Base-by-base conservation (phyloP, 2,329 filamentous ascomycete species). In the Neofusicoccum sp. region DNA sequence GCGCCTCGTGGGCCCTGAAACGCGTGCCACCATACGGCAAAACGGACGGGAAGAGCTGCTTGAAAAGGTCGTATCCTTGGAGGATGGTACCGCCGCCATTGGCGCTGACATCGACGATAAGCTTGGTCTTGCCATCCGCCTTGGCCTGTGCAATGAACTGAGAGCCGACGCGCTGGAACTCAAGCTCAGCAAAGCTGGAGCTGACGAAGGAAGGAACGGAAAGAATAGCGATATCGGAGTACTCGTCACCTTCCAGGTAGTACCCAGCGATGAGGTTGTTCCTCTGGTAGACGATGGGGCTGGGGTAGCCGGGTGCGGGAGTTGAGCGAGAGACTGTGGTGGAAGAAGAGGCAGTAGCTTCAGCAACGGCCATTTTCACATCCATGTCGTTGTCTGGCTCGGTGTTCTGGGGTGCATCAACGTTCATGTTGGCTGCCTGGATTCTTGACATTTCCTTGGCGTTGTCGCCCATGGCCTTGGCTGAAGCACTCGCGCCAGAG, bases 51-150 rank as follows among this genome's bases (percentile, higher is more conserved):
- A 84, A 82, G 0, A 86, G 75, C 69, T 80, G 72, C 58, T 83
- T 82, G 74, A 87, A 87, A 28, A 88, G 76, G 67, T 87, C 85
- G 64, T 85, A 86, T 14, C 83, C 85, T n/a, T 82, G 78, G 6
- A 85, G 69, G 45, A 87, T 82, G 12, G 78, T 79, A 26, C 86
- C 85, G 43, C 86, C 86, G 2, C 79, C 81, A 65, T 88, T 88
- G 48, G 78, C 78, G 3, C 78, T 79, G 5, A 87, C 71, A 64
- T 87, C 85, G 31, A 88, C 75, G 9, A 88, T 80, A 0, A 88
- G 78, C 69, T 84, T 85, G 47, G 79, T 85, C 73, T 85, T 86
- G 61, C 80, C 81, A 1, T 76, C 78, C 8, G 76, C 74, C 60
- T 77, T 76, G 36, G 78, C 78, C 12, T 71, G 70, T 8, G 75